These are phyloP conservation scores for Rubroboletus satanas DNA, from an alignment of 768 basidiomycete species.

Conservation along the genomic window DNA sequence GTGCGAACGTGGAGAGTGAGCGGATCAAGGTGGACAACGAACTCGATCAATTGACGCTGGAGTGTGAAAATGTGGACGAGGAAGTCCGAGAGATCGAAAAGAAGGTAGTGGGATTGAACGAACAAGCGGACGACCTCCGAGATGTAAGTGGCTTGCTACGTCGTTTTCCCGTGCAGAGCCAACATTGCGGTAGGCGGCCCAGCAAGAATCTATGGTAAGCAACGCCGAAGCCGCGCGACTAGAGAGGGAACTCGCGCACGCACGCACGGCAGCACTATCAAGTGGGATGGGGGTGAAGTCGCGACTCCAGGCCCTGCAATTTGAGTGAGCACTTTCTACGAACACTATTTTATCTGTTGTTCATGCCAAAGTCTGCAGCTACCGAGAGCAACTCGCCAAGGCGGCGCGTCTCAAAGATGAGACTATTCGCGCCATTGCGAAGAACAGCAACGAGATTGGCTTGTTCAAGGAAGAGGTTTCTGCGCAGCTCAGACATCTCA, in stretches of 20 bases:
- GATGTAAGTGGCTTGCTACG: constrained; percentile 50
- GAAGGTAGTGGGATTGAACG: constrained; percentile 63
- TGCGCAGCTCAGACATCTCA: constrained; percentile 61
- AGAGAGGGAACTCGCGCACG: constrained; percentile 70
- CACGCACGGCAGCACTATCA: constrained; percentile 69
- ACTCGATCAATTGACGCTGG: constrained; percentile 68
- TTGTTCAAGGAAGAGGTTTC: constrained; percentile 79
- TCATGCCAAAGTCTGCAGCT: constrained; percentile 40
- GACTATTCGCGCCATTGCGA: constrained; percentile 75
- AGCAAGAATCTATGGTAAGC: constrained; percentile 67
- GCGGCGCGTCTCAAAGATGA: constrained; percentile 72
- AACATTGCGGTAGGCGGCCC: constrained; percentile 53
- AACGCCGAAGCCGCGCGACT: constrained; percentile 62
- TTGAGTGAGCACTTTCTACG: constrained; percentile 50
- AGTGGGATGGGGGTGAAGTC: constrained; percentile 83
- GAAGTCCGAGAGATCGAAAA: constrained; percentile 72
- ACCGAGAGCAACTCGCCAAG: constrained; percentile 76
- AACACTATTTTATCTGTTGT: not conserved
- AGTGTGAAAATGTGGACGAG: constrained; percentile 79
- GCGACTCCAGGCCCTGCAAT: constrained; percentile 69
- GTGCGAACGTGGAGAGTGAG: constrained; percentile 69
- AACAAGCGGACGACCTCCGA: constrained; percentile 77
- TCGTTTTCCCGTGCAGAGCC: not conserved
- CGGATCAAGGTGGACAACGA: constrained; percentile 79
- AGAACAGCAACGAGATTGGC: constrained; percentile 80